Evolutionary conservation across 805 yeast species (phyloP).

Genomic region (Yarrowia sp.): DNA sequence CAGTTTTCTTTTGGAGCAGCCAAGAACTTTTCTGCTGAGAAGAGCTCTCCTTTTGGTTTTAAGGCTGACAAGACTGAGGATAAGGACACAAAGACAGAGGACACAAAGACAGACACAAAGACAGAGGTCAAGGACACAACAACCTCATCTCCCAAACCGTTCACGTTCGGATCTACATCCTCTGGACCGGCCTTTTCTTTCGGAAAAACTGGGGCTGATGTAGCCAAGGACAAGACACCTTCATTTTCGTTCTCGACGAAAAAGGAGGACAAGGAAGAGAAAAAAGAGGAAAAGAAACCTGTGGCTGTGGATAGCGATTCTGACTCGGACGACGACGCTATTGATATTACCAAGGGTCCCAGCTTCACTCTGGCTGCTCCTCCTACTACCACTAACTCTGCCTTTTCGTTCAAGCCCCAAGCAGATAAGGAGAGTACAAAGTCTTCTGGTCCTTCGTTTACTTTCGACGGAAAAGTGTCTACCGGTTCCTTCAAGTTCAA

Average conservation of each 20-base stretch:
- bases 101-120: no score
- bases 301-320: conserved; percentile 41
- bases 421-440: neutral
- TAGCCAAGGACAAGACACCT: neutral
- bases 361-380: conserved; percentile 49
- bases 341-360: conserved; percentile 68
- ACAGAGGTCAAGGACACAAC: no score
- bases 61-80: no score
- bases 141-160: conserved; percentile 18
- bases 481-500: conserved; percentile 31
- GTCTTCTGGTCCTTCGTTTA: conserved; percentile 29
- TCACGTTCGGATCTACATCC: conserved; percentile 26
- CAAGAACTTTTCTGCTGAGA: neutral
- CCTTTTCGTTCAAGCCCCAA: conserved; percentile 43
- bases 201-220: neutral
- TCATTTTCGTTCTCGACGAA: conserved; percentile 33
- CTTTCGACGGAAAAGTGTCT: conserved; percentile 26
- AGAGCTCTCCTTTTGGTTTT: neutral
- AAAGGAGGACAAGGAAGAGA: conserved; percentile 32
- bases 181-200: neutral
- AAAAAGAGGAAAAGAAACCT: conserved; percentile 33
- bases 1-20: conserved; percentile 16
- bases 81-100: no score
- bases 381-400: conserved; percentile 51
- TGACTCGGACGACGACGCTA: conserved; percentile 53